A percentile compares a stretch with the other conserved stretches of the same genome.
Conservation (phyloP, 306 rosid genomes). For the Gillenia trifoliata region DNA sequence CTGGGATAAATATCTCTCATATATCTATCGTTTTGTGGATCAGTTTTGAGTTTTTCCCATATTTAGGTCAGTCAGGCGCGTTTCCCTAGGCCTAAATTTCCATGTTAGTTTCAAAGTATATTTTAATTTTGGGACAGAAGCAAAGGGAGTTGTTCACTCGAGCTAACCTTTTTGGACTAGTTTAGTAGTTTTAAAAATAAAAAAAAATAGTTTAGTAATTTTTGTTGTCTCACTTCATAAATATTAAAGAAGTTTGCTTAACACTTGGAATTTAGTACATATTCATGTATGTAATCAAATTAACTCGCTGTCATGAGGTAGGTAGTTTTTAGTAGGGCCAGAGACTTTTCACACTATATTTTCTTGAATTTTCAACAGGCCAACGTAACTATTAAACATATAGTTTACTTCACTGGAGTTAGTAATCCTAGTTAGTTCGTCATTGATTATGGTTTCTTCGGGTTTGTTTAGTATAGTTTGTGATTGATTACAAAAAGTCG, state of each 20-base stretch:
- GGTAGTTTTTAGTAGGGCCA: background rate
- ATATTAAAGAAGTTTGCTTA: background rate
- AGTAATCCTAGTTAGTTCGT: background rate
- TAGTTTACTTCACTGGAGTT: background rate
- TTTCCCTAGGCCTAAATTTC: background rate
- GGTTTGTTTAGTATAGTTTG: background rate
- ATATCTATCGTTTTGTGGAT: background rate
- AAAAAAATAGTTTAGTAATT: too few relatives aligned
- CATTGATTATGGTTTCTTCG: background rate
- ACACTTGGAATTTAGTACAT: background rate
- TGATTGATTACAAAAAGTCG: background rate
- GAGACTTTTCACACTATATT: background rate
- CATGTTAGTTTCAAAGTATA: background rate
- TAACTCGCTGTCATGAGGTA: background rate
- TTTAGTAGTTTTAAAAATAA: too few relatives aligned
- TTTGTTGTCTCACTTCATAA: background rate
- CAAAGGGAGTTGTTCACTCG: background rate
- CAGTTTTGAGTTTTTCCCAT: too few relatives aligned
- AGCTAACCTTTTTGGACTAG: background rate
- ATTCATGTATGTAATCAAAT: background rate
- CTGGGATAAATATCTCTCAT: background rate
- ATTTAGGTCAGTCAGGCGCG: background rate
- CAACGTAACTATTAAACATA: background rate
- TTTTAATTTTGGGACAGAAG: background rate
- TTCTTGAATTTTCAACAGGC: background rate